Conservation (phyloP, 2,329 filamentous ascomycete species). For the Fusarium mangiferae region DNA sequence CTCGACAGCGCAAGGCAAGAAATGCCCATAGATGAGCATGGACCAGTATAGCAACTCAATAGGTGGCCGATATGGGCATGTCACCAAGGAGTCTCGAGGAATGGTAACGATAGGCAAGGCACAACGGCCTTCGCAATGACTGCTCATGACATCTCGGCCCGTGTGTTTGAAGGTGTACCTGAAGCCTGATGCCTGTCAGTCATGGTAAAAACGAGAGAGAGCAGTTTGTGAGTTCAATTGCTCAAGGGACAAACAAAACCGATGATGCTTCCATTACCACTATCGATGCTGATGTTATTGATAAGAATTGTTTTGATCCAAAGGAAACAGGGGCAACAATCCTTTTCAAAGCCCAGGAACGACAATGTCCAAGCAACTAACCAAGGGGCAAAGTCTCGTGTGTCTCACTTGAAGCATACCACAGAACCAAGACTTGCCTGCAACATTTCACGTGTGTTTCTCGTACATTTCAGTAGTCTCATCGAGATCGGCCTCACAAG, state of each 20-base stretch:
- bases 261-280: slow-evolving; percentile 12
- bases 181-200: not conserved
- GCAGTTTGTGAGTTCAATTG: not conserved
- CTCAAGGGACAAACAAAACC: not conserved
- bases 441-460: not conserved
- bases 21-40: not conserved
- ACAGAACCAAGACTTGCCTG: not conserved
- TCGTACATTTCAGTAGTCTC: not conserved
- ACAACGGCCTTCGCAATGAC: not conserved
- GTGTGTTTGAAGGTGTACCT: not conserved
- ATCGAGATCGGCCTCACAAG: not conserved
- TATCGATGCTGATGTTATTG: slow-evolving; percentile 15
- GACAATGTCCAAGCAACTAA: slow-evolving; percentile 12
- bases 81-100: not conserved
- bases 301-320: slow-evolving; percentile 22
- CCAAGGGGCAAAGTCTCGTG: slow-evolving; percentile 3
- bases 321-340: slow-evolving; percentile 6
- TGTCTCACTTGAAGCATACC: slow-evolving; percentile 9
- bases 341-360: slow-evolving; percentile 7
- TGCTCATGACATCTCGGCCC: not conserved
- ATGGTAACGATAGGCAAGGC: not conserved
- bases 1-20: not conserved
- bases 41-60: not conserved
- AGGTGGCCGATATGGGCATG: not conserved
- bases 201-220: not conserved